A percentile compares a stretch with the other conserved stretches of the same genome.
phyloP scores from a whole-genome alignment of 768 basidiomycete species.

The Tricholoma saponaceum region DNA sequence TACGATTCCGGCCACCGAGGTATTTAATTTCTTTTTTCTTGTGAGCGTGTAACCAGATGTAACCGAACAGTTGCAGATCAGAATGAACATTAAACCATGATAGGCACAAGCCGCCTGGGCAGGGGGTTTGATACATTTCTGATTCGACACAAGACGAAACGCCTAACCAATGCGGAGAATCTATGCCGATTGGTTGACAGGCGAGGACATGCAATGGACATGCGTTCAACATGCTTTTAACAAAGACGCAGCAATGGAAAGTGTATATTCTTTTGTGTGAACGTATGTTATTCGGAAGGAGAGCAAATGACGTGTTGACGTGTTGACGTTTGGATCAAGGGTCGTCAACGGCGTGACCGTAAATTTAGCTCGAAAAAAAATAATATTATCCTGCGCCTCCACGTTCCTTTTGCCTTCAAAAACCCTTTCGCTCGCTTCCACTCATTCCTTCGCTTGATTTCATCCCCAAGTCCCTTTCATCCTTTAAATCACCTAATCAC shows the following conservation, averaged over 20 bases:
- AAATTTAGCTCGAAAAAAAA: neutral
- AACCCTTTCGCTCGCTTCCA: slow-evolving; percentile 12
- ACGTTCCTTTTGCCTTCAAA: slow-evolving; percentile 14
- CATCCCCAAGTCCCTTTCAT: slow-evolving; percentile 10
- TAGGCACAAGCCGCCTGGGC: too few relatives aligned
- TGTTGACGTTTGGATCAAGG: neutral
- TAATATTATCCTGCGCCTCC: too few relatives aligned
- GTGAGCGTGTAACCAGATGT: neutral
- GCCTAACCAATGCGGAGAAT: too few relatives aligned
- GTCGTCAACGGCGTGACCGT: neutral
- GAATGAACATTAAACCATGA: too few relatives aligned
- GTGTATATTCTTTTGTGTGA: neutral
- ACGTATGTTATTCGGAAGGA: too few relatives aligned
- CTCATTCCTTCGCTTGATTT: slow-evolving; percentile 14
- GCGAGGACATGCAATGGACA: neutral
- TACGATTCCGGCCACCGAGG: neutral
- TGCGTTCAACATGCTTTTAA: neutral
- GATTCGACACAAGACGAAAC: too few relatives aligned
- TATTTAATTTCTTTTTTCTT: neutral
- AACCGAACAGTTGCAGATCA: neutral
- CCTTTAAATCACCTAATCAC: slow-evolving; percentile 9
- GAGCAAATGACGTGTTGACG: neutral
- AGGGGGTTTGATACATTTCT: too few relatives aligned
- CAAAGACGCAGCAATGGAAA: too few relatives aligned
- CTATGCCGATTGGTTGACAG: too few relatives aligned